Evolutionary conservation across 352 stramenopile genomes (phyloP).

Genomic region (Globisporangium recalcitrans): DNA sequence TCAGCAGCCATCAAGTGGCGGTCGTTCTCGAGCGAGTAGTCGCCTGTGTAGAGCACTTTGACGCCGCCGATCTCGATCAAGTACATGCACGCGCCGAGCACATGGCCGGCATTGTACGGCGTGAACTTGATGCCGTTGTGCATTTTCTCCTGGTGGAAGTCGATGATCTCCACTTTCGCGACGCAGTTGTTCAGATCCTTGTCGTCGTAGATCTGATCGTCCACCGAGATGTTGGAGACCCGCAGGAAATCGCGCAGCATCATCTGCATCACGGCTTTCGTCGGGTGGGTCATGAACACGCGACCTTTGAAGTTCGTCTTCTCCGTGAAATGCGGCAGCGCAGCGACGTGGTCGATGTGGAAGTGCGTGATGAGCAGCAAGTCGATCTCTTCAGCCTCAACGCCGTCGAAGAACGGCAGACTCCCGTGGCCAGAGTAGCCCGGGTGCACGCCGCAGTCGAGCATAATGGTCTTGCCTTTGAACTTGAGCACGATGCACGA

Average conservation of each 20-base stretch:
- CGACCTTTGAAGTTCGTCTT: slow-evolving; percentile 96
- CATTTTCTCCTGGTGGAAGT: slow-evolving; percentile 97
- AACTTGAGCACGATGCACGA: slow-evolving; percentile 99
- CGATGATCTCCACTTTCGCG: slow-evolving; percentile 97
- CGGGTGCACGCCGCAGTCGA: slow-evolving; percentile 88
- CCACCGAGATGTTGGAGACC: slow-evolving; percentile 92
- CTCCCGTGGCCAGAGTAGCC: slow-evolving; percentile 95
- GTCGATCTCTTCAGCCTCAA: slow-evolving; percentile 94
- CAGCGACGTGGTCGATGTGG: slow-evolving; percentile 99
- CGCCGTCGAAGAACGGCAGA: slow-evolving; percentile 97
- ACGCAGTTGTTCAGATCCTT: slow-evolving; percentile 96
- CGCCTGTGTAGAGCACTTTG: slow-evolving; percentile 97
- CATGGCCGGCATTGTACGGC: slow-evolving; percentile 98
- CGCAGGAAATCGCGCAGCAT: slow-evolving; percentile 97
- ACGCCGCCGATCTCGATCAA: slow-evolving; percentile 97
- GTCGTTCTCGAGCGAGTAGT: slow-evolving; percentile 98
- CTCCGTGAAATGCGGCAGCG: slow-evolving; percentile 98
- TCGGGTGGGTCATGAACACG: slow-evolving; percentile 99
- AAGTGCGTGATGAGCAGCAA: slow-evolving; percentile 99
- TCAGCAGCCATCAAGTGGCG: slow-evolving; percentile 95
- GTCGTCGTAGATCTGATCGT: slow-evolving; percentile 91
- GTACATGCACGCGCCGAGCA: slow-evolving; percentile 99
- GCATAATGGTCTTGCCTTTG: slow-evolving; percentile 98
- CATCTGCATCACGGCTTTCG: slow-evolving; percentile 98
- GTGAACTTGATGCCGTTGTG: slow-evolving; percentile 98